Percentiles rank a stretch among this genome's conserved stretches.
Evolutionary conservation across 768 basidiomycete genomes (phyloP).

Genomic region (Agaricus blazei): DNA sequence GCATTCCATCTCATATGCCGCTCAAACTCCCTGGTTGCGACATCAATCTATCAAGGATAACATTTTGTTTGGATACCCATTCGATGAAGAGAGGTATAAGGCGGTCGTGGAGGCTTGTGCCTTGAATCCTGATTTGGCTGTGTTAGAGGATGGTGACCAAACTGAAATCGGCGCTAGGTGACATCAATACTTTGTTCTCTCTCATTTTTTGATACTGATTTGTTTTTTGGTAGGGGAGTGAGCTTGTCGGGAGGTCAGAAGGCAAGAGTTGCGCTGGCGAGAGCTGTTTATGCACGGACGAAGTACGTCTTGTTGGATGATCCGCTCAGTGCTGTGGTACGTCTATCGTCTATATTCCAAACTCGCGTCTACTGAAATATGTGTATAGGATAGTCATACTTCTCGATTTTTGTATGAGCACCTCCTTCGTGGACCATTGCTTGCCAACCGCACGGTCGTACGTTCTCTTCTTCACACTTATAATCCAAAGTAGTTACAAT

Average conservation of each 20-base stretch:
- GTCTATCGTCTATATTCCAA: slow-evolving; percentile 18
- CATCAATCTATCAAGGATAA: slow-evolving; percentile 77
- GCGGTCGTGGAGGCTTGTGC: slow-evolving; percentile 83
- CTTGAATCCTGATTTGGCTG: slow-evolving; percentile 70
- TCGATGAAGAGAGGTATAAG: slow-evolving; percentile 69
- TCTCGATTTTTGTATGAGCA: slow-evolving; percentile 27
- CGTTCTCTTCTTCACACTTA: slow-evolving; percentile 4
- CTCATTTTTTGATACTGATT: not conserved
- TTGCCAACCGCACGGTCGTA: slow-evolving; percentile 27
- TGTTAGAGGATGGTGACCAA: slow-evolving; percentile 81
- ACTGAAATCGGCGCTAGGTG: slow-evolving; percentile 79
- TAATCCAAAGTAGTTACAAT: not conserved
- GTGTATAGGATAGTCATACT: slow-evolving; percentile 27
- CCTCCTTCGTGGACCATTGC: slow-evolving; percentile 25
- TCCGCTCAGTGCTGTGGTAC: slow-evolving; percentile 75
- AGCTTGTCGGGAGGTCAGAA: slow-evolving; percentile 82
- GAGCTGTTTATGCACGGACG: slow-evolving; percentile 73
- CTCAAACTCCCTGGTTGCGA: slow-evolving; percentile 67
- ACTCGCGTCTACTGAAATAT: not conserved
- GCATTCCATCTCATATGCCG: slow-evolving; percentile 65
- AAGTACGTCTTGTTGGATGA: slow-evolving; percentile 76
- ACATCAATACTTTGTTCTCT: not conserved
- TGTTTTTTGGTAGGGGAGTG: slow-evolving; percentile 44
- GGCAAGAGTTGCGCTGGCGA: slow-evolving; percentile 77
- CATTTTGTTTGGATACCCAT: slow-evolving; percentile 73